phyloP scores from a whole-genome alignment of 345 rosid species.

The Eutrema japonicum region DNA sequence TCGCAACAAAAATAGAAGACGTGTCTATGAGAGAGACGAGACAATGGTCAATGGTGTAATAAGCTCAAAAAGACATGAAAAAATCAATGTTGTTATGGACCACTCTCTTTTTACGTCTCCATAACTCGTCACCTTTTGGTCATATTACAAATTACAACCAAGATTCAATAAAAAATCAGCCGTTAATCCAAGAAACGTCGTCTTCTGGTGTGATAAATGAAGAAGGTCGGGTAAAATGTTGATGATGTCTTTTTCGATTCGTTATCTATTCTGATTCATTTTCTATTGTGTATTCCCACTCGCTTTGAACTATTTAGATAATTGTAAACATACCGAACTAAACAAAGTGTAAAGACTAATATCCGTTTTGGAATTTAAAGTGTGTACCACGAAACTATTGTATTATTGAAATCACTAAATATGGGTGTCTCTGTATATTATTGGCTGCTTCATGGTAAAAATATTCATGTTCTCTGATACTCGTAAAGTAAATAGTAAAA shows the following conservation, averaged over 20 bases:
- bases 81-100: slow-evolving; percentile 22
- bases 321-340: too few relatives aligned
- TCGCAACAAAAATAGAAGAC: slow-evolving; percentile 13
- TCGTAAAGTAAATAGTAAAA: too few relatives aligned
- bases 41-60: slow-evolving; percentile 20
- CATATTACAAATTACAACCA: background rate
- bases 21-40: slow-evolving; percentile 24
- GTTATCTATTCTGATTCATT: slow-evolving; percentile 1
- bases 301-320: too few relatives aligned
- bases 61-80: slow-evolving; percentile 33
- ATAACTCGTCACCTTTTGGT: background rate
- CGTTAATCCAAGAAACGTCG: background rate
- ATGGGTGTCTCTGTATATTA: too few relatives aligned
- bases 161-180: background rate
- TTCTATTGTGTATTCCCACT: background rate
- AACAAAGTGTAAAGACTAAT: too few relatives aligned
- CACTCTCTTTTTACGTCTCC: background rate
- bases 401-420: too few relatives aligned
- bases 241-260: background rate
- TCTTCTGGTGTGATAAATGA: background rate
- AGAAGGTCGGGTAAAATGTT: background rate
- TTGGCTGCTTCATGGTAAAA: too few relatives aligned
- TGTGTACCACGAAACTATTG: too few relatives aligned
- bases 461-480: too few relatives aligned
- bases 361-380: too few relatives aligned